Percentiles rank a stretch among this genome's conserved stretches.
Evolutionary conservation across 371 early-diverging fungal species (phyloP).

Genomic region (Batkoa obscura): DNA sequence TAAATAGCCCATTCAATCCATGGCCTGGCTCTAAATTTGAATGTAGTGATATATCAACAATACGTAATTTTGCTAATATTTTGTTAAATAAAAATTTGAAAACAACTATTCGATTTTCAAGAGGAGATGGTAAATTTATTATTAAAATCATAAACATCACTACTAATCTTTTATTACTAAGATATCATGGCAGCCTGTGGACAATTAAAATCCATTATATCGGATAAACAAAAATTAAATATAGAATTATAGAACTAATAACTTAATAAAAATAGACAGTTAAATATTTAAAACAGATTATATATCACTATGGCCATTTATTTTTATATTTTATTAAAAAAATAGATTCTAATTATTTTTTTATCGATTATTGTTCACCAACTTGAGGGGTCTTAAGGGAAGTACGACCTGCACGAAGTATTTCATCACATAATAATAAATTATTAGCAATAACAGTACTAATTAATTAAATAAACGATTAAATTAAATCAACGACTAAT

Average conservation of each 20-base stretch:
- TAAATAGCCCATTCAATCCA: constrained; percentile 44
- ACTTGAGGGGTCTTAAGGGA: constrained; percentile 26
- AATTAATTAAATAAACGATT: constrained; percentile 7
- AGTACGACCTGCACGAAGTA: constrained; percentile 87
- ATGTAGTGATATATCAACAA: constrained; percentile 23
- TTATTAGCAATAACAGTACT: constrained; percentile 91
- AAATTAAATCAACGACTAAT: too few relatives aligned
- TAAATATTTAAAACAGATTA: too few relatives aligned
- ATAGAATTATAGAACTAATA: too few relatives aligned
- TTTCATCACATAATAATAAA: constrained; percentile 98
- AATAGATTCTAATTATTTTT: too few relatives aligned
- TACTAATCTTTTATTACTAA: constrained; percentile 8
- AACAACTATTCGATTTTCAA: constrained; percentile 29
- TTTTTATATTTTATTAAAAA: too few relatives aligned
- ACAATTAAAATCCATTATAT: constrained; percentile 45
- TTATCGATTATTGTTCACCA: too few relatives aligned
- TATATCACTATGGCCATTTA: too few relatives aligned
- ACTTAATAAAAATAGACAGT: too few relatives aligned
- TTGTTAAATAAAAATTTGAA: constrained; percentile 23
- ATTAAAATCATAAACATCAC: too few relatives aligned
- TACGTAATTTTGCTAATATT: constrained; percentile 25
- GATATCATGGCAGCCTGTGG: constrained; percentile 64
- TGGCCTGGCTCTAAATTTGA: constrained; percentile 52
- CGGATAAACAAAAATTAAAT: too few relatives aligned
- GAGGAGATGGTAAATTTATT: constrained; percentile 25